phyloP scores from a whole-genome alignment of 345 rosid genomes.

The Eucalyptus curtisii region DNA sequence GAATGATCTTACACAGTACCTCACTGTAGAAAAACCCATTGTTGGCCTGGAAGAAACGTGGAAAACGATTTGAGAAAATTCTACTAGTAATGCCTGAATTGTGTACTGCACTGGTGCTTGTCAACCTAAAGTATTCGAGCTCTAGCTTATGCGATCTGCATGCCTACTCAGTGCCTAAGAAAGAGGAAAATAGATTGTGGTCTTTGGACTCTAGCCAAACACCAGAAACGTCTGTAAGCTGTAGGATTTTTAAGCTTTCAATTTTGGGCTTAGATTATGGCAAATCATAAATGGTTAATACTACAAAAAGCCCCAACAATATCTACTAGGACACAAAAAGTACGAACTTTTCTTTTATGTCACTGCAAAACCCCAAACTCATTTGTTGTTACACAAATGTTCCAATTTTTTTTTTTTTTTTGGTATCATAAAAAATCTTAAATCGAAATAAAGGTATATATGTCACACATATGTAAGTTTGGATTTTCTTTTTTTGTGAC shows the following conservation, averaged over 20 bases:
- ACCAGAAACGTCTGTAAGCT: not conserved
- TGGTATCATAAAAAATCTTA: too few relatives aligned
- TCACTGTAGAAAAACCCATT: not conserved
- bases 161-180: not conserved
- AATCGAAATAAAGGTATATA: too few relatives aligned
- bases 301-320: too few relatives aligned
- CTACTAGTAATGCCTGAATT: not conserved
- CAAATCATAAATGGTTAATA: too few relatives aligned
- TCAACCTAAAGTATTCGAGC: not conserved
- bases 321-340: too few relatives aligned
- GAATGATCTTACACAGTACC: not conserved
- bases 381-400: too few relatives aligned
- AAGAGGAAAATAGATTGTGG: not conserved
- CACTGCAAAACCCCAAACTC: too few relatives aligned
- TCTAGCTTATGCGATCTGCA: not conserved
- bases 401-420: too few relatives aligned
- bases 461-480: rapidly evolving
- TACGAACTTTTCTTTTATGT: too few relatives aligned
- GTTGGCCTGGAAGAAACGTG: not conserved
- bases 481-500: too few relatives aligned
- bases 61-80: not conserved
- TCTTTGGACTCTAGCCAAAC: not conserved
- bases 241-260: not conserved
- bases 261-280: not conserved
- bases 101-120: not conserved